Conservation (phyloP, 1,284 basidiomycete genomes). For the Naganishia sp. region DNA sequence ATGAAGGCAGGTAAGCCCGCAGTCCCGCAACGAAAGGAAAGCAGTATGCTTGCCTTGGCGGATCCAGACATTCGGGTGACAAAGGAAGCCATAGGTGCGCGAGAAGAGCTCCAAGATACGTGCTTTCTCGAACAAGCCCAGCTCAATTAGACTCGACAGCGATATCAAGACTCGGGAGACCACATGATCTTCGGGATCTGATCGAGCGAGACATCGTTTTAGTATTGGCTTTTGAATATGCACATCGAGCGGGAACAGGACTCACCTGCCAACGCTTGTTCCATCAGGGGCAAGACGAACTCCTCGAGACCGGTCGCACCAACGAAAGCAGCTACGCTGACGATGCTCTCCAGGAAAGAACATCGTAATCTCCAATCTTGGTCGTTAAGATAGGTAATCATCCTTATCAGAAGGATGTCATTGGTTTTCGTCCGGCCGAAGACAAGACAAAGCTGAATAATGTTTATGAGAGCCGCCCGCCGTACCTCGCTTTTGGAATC, state of each 20-base stretch:
- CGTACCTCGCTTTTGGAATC: constrained; percentile 61
- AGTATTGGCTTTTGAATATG: background rate
- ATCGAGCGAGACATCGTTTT: background rate
- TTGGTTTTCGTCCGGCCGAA: constrained; percentile 90
- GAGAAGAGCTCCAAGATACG: constrained; percentile 93
- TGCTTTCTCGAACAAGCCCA: constrained; percentile 84
- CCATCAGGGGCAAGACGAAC: constrained; percentile 89
- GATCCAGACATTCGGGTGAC: constrained; percentile 97
- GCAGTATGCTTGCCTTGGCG: constrained; percentile 67
- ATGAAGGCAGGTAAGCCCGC: background rate
- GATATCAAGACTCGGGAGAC: constrained; percentile 82
- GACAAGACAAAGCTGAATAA: constrained; percentile 87
- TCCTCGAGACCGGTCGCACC: constrained; percentile 72
- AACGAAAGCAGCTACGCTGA: constrained; percentile 89
- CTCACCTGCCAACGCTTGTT: constrained; percentile 84
- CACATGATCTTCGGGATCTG: constrained; percentile 93
- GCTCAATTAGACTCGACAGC: constrained; percentile 79
- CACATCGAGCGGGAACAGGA: constrained; percentile 22
- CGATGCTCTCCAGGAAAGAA: constrained; percentile 93
- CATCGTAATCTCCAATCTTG: constrained; percentile 86
- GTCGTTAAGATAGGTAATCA: constrained; percentile 98
- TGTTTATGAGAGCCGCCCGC: constrained; percentile 65
- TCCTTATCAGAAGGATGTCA: constrained; percentile 91
- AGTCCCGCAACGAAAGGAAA: background rate
- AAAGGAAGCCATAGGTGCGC: constrained; percentile 80